Evolutionary conservation across 495 filamentous ascomycete species (phyloP).

Genomic region (Coniosporium apollinis): DNA sequence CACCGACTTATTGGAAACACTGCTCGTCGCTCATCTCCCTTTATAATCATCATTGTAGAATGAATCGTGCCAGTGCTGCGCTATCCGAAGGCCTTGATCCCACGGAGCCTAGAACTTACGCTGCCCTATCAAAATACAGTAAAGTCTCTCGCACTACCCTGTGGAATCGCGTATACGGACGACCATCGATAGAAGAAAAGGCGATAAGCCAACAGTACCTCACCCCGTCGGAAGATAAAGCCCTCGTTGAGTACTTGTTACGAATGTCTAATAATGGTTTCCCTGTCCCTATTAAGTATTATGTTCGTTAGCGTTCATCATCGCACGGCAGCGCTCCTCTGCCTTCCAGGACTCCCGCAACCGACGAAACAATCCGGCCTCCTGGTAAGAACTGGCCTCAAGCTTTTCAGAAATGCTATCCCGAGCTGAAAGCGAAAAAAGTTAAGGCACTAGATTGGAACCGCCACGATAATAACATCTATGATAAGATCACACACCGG

Average conservation of each 20-base stretch:
- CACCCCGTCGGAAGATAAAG: slow-evolving; percentile 11
- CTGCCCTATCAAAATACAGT: slow-evolving; percentile 7
- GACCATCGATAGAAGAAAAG: slow-evolving; percentile 9
- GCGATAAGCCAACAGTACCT: slow-evolving; percentile 8
- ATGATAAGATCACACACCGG: too few relatives aligned
- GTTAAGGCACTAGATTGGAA: slow-evolving; percentile 18
- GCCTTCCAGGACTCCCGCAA: too few relatives aligned
- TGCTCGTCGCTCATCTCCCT: not conserved
- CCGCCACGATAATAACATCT: slow-evolving; percentile 18
- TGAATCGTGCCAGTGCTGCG: slow-evolving; percentile 11
- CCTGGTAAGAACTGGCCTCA: slow-evolving; percentile 14
- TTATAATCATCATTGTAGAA: slow-evolving; percentile 2
- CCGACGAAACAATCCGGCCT: too few relatives aligned
- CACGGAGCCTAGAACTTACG: slow-evolving; percentile 4
- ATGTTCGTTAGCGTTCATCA: slow-evolving; percentile 7
- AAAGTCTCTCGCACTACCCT: slow-evolving; percentile 9
- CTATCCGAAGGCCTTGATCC: slow-evolving; percentile 8
- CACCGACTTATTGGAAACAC: too few relatives aligned
- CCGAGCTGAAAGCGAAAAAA: slow-evolving; percentile 10
- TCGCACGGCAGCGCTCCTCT: slow-evolving; percentile 5
- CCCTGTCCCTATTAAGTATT: slow-evolving; percentile 10
- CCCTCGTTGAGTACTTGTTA: slow-evolving; percentile 8
- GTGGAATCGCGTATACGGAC: slow-evolving; percentile 6
- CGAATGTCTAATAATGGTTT: slow-evolving; percentile 7
- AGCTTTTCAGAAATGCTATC: slow-evolving; percentile 10